Evolutionary conservation across 2,329 filamentous ascomycete species (phyloP).

Genomic region (Hansfordia pulvinata): DNA sequence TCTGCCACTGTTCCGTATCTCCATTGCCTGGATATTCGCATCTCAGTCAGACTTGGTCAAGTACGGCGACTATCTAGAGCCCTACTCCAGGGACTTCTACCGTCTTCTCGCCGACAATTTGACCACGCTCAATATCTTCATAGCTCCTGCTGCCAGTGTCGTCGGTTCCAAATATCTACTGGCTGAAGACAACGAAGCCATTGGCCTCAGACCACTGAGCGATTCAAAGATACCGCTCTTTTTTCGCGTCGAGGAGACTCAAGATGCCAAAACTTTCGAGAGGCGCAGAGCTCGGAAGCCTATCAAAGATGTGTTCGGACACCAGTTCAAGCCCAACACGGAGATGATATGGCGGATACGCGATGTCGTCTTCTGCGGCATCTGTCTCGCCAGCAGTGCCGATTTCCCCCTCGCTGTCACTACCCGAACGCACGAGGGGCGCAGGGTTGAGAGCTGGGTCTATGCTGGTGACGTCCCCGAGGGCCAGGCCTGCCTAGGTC

Average conservation of each 20-base stretch:
- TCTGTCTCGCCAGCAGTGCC: slow-evolving; percentile 28
- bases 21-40: slow-evolving; percentile 37
- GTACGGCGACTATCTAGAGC: slow-evolving; percentile 29
- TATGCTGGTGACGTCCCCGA: slow-evolving; percentile 9
- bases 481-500: slow-evolving; percentile 1
- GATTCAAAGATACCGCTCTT: slow-evolving; percentile 15
- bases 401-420: slow-evolving; percentile 22
- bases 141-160: slow-evolving; percentile 19
- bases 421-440: slow-evolving; percentile 6
- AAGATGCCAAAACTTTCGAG: slow-evolving; percentile 10
- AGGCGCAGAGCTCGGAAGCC: slow-evolving; percentile 25
- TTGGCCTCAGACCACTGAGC: slow-evolving; percentile 14
- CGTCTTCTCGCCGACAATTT: slow-evolving; percentile 30
- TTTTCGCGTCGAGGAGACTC: slow-evolving; percentile 9
- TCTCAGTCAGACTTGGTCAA: slow-evolving; percentile 29
- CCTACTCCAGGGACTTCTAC: slow-evolving; percentile 30
- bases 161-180: slow-evolving; percentile 33
- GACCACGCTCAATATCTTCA: slow-evolving; percentile 32
- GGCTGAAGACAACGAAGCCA: slow-evolving; percentile 27
- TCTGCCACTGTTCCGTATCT: slow-evolving; percentile 38
- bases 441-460: slow-evolving; percentile 11
- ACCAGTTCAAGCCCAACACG: slow-evolving; percentile 16
- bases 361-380: slow-evolving; percentile 33
- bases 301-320: slow-evolving; percentile 17
- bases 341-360: slow-evolving; percentile 32